A percentile compares a stretch with the other conserved stretches of the same genome.
phyloP scores from a whole-genome alignment of 1,284 basidiomycete genomes.

The Cutaneotrichosporon sp. region DNA sequence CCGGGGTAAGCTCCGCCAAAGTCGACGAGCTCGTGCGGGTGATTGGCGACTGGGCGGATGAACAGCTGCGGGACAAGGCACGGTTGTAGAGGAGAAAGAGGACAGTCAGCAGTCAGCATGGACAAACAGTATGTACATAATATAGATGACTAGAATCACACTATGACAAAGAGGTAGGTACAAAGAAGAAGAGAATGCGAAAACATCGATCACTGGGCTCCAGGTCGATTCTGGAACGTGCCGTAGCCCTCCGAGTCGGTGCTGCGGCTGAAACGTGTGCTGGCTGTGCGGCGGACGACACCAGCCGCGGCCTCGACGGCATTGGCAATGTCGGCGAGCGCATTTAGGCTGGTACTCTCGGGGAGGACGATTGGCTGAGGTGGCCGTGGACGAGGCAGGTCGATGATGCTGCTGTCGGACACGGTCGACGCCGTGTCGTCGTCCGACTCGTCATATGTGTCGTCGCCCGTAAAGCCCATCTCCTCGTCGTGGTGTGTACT shows the following conservation, averaged over 20 bases:
- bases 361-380: constrained; percentile 6
- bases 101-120: too few relatives aligned
- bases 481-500: background rate
- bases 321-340: background rate
- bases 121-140: background rate
- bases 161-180: too few relatives aligned
- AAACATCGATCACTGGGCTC: too few relatives aligned
- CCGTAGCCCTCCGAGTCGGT: background rate
- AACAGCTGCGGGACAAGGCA: background rate
- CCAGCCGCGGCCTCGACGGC: background rate
- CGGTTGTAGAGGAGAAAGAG: background rate
- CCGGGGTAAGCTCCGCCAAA: constrained; percentile 29
- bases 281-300: background rate
- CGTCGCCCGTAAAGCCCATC: background rate
- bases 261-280: background rate
- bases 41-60: constrained; percentile 32
- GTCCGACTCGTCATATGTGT: background rate
- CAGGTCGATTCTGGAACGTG: background rate
- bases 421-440: background rate
- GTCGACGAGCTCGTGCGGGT: constrained; percentile 26
- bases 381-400: constrained; percentile 12
- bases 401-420: constrained; percentile 16
- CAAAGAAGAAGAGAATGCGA: too few relatives aligned
- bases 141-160: too few relatives aligned
- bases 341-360: background rate